A percentile compares a stretch with the other conserved stretches of the same genome.
Conservation (phyloP, 1,139 yeast genomes). For the Casaregolazyma suthepensis region DNA sequence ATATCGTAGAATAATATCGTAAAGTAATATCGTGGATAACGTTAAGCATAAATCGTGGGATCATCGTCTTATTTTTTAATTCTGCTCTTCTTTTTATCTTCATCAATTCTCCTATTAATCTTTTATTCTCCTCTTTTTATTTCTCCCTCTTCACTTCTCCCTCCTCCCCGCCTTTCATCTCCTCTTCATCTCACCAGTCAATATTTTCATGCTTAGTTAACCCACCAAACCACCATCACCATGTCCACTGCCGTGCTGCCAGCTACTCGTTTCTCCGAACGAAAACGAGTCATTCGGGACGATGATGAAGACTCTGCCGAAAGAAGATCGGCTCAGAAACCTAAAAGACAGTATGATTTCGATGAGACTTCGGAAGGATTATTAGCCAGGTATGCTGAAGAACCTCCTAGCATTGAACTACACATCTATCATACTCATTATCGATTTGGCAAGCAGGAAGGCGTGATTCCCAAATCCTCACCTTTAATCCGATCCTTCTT, state of each 20-base stretch:
- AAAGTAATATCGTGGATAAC: too few relatives aligned
- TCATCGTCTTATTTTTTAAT: too few relatives aligned
- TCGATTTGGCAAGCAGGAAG: conserved; percentile 71
- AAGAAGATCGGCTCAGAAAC: conserved; percentile 17
- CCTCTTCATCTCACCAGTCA: background rate
- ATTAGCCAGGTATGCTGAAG: conserved; percentile 68
- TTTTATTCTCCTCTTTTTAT: too few relatives aligned
- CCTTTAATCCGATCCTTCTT: conserved; percentile 71
- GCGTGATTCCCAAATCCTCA: conserved; percentile 72
- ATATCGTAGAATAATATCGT: too few relatives aligned
- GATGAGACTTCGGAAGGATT: conserved; percentile 70
- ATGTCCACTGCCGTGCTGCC: background rate
- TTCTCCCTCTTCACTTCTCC: too few relatives aligned
- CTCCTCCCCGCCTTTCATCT: too few relatives aligned
- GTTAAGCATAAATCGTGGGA: too few relatives aligned
- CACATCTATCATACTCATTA: conserved; percentile 89
- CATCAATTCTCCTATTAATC: too few relatives aligned
- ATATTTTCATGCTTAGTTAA: too few relatives aligned
- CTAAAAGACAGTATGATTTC: conserved; percentile 21
- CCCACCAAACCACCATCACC: background rate
- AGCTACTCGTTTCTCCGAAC: conserved; percentile 20
- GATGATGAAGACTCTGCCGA: conserved; percentile 22
- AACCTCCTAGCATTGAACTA: conserved; percentile 77
- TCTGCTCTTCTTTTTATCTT: too few relatives aligned
- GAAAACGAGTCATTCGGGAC: conserved; percentile 28